Conservation (phyloP, 176 grass and related monocot genomes). For the Luzula sylvatica region DNA sequence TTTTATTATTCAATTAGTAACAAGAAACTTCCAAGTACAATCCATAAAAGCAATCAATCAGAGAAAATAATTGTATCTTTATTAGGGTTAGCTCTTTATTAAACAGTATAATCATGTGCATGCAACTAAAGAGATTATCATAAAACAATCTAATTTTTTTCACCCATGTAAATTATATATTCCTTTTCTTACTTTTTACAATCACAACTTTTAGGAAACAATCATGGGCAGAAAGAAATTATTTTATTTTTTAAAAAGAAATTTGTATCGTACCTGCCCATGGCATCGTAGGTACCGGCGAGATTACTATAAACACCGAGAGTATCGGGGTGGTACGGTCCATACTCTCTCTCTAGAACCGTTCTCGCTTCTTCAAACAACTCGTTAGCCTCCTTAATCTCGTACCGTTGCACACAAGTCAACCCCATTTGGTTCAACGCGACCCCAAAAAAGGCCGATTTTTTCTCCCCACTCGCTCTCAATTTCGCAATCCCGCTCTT, state of each 20-base stretch:
- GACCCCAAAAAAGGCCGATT: slow-evolving; percentile 83
- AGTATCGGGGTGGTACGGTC: slow-evolving; percentile 83
- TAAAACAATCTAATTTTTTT: too few species aligned
- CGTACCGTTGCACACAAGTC: slow-evolving; percentile 70
- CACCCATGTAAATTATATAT: too few species aligned
- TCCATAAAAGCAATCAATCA: slow-evolving; percentile 22
- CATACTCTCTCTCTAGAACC: slow-evolving; percentile 84
- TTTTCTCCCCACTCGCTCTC: slow-evolving; percentile 78
- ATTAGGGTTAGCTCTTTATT: slow-evolving; percentile 2
- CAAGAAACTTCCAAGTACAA: slow-evolving; percentile 43
- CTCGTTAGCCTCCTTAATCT: slow-evolving; percentile 72
- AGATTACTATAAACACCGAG: slow-evolving; percentile 94
- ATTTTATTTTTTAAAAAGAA: background rate
- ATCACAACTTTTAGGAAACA: too few species aligned
- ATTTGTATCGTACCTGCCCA: slow-evolving; percentile 81
- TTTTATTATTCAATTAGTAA: too few species aligned
- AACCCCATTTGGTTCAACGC: slow-evolving; percentile 94
- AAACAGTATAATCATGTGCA: slow-evolving; percentile 15
- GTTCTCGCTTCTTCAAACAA: slow-evolving; percentile 86
- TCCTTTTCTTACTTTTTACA: too few species aligned
- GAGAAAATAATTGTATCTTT: slow-evolving; percentile 20
- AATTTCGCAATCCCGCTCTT: slow-evolving; percentile 76
- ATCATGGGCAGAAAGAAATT: too few species aligned
- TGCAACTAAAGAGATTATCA: slow-evolving; percentile 7
- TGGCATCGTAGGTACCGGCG: slow-evolving; percentile 91